A percentile compares a stretch with the other conserved stretches of the same genome.
Evolutionary conservation across 2,329 filamentous ascomycete species (phyloP).

Genomic region (Emmonsiellopsis sp.): DNA sequence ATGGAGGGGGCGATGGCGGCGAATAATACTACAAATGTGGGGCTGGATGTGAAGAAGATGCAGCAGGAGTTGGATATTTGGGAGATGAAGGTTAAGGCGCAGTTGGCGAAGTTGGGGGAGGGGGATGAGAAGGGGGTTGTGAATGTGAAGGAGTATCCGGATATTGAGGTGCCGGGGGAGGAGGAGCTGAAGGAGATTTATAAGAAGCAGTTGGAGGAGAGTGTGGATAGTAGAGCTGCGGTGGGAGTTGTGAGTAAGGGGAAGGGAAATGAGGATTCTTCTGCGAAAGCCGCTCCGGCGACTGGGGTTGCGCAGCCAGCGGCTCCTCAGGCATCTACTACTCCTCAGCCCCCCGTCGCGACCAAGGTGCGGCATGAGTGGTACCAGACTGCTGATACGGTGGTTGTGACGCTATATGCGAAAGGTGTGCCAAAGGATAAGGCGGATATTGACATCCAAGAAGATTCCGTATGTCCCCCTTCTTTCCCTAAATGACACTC

Average conservation of each 20-base stretch:
- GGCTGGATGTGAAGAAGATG: constrained; percentile 14
- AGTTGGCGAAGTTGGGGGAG: constrained; percentile 41
- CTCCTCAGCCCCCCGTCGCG: constrained; percentile 30
- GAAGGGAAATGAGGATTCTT: constrained; percentile 4
- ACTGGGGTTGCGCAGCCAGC: neutral
- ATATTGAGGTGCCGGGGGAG: constrained; percentile 35
- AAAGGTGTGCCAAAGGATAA: constrained; percentile 54
- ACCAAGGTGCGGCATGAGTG: constrained; percentile 59
- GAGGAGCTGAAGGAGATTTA: constrained; percentile 28
- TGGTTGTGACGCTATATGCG: constrained; percentile 56
- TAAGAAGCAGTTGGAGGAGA: constrained; percentile 19
- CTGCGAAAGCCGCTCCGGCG: neutral
- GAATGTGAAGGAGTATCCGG: constrained; percentile 45
- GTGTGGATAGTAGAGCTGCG: constrained; percentile 6
- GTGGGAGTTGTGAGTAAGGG: constrained; percentile 2
- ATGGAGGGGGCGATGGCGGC: constrained; percentile 22
- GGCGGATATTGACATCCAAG: constrained; percentile 43
- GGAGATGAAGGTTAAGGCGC: constrained; percentile 45
- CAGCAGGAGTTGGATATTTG: constrained; percentile 44
- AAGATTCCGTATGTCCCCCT: constrained; percentile 31
- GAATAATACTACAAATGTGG: neutral
- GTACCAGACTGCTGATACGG: constrained; percentile 54
- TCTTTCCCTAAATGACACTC: constrained; percentile 9
- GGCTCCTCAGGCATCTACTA: neutral
- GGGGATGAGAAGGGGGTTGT: constrained; percentile 38